Evolutionary conservation across 352 stramenopile genomes (phyloP), one percentile per base, ranked within the genome.

Genomic region (Phytophthora hybrid): DNA sequence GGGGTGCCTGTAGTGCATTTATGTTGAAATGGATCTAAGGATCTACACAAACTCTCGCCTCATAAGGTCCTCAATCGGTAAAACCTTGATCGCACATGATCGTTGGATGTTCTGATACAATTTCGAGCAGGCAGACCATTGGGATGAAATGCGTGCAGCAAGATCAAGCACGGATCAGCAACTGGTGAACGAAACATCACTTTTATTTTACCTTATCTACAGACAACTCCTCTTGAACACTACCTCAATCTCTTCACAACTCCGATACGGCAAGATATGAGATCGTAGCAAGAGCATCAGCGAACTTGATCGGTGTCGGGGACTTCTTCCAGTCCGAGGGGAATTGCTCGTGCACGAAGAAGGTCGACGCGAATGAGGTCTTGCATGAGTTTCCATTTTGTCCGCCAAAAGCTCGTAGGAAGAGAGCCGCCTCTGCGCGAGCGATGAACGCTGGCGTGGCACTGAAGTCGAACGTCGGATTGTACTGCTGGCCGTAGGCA

Each of bases 281-380:
- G 57, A 63, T 63, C 57, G 57, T 63, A 13, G 39, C 39, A 3
- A 66, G 59, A 4, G 47, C 59, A 16, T 66, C 59, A 3, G 59
- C 59, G 46, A 32, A 66, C 58, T 57, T 72, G 56, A 66, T 49
- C 34, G 47, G 32, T 1, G 65, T 72, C 6, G 11, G 3, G 1
- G 65, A 47, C 39, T 72, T 72, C 32, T 4, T 61, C 59, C 58
- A 63, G 46, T 53, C 66, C 14, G 16, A 23, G 14, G 66, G 66
- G 32, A 73, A 66, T 32, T 44, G 65, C 65, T 72, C 65, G 23
- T 34, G 44, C n/a, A 72, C 2, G 56, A 72, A 49, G 65, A 72
- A 72, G 31, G 65, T 66, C 49, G 65, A 44, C 44, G 65, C 31
- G 46, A 62, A 72, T 0, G 14, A 39, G 0, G 34, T 53, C 19